Percentiles rank a stretch among this genome's conserved stretches.
Conservation (phyloP, 2,329 filamentous ascomycete species). For the Pestalotiopsis sp. region DNA sequence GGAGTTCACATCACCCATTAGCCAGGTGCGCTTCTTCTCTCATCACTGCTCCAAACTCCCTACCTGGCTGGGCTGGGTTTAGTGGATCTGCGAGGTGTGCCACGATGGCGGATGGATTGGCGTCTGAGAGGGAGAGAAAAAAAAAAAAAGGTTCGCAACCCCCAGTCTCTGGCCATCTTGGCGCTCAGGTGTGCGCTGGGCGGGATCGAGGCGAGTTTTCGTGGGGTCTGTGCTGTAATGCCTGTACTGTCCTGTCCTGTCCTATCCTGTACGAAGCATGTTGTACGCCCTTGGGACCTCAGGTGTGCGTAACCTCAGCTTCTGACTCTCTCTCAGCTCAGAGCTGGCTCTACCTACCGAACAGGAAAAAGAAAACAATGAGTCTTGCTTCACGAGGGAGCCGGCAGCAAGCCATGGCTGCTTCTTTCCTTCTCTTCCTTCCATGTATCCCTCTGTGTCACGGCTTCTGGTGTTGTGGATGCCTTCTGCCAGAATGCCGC, state of each 20-base stretch:
- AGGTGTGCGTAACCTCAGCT: slow-evolving; percentile 9
- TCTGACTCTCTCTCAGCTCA: not conserved
- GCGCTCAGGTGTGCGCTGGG: not conserved
- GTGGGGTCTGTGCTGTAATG: not conserved
- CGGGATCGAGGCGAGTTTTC: slow-evolving; percentile 1
- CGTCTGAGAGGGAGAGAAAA: not conserved
- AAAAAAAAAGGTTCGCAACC: slow-evolving; percentile 1
- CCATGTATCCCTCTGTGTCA: not conserved
- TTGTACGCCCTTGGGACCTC: not conserved
- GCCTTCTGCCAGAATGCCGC: not conserved
- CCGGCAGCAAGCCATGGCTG: slow-evolving; percentile 1
- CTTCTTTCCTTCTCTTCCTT: not conserved
- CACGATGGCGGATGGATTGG: not conserved
- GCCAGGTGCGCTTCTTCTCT: not conserved
- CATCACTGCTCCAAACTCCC: not conserved
- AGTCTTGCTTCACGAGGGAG: not conserved
- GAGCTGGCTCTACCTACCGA: not conserved
- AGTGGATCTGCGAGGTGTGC: slow-evolving; percentile 4
- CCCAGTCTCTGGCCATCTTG: not conserved
- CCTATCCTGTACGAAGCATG: not conserved
- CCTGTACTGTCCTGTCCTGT: not conserved
- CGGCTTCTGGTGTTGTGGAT: not conserved
- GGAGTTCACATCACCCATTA: not conserved
- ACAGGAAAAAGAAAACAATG: not conserved
- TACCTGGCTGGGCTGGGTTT: not conserved